Evolutionary conservation across 495 filamentous ascomycete genomes (phyloP).

Genomic region (Hypoxylon lienhwacheense): DNA sequence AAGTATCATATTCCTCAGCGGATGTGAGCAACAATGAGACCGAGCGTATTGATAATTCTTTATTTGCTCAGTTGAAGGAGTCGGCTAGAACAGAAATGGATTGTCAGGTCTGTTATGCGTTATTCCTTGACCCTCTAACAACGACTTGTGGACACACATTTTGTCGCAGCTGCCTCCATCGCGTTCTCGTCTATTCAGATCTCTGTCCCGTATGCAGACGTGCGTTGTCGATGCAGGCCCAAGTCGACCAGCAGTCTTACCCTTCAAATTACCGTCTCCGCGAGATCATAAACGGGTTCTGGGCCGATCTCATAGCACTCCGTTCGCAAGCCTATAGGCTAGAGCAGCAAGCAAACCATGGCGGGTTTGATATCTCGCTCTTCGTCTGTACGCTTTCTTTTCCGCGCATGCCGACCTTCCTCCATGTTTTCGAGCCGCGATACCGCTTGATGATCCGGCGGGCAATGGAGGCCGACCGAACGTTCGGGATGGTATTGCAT

Average conservation of each 20-base stretch:
- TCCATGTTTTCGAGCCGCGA: slow-evolving; percentile 89
- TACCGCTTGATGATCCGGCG: slow-evolving; percentile 87
- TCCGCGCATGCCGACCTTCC: slow-evolving; percentile 78
- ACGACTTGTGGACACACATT: slow-evolving; percentile 88
- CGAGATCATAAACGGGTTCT: slow-evolving; percentile 62
- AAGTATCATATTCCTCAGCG: slow-evolving; percentile 50
- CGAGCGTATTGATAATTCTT: slow-evolving; percentile 49
- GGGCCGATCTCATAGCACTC: slow-evolving; percentile 61
- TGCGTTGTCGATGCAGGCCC: slow-evolving; percentile 61
- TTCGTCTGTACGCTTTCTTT: slow-evolving; percentile 83
- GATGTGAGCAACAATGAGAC: slow-evolving; percentile 42
- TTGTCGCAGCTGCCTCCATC: slow-evolving; percentile 75
- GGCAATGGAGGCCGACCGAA: slow-evolving; percentile 67
- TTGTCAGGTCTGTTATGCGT: slow-evolving; percentile 82
- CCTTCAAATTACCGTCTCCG: slow-evolving; percentile 65
- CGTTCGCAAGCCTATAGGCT: slow-evolving; percentile 40
- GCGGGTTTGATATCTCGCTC: slow-evolving; percentile 66
- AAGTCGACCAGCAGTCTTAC: slow-evolving; percentile 47
- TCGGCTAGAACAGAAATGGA: slow-evolving; percentile 69
- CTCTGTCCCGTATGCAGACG: slow-evolving; percentile 80
- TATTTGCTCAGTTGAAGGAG: slow-evolving; percentile 62
- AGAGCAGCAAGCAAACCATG: slow-evolving; percentile 43
- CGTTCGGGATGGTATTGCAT: slow-evolving; percentile 79
- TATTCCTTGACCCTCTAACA: slow-evolving; percentile 79
- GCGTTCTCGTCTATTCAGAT: slow-evolving; percentile 72